Conservation (phyloP, 2,329 filamentous ascomycete species). For the Cytospora schulzeri region DNA sequence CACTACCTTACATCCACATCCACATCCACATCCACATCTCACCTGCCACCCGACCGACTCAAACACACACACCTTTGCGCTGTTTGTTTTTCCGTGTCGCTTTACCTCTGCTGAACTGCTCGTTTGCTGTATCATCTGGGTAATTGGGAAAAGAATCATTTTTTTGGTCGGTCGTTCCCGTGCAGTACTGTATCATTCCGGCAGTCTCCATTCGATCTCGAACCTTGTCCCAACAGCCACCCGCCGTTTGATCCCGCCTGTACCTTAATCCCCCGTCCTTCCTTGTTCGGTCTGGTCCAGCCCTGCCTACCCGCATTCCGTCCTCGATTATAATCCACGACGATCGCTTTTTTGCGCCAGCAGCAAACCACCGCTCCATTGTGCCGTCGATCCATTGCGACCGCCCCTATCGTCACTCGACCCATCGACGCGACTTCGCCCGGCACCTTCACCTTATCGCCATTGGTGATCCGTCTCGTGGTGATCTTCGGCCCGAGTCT, state of each 20-base stretch:
- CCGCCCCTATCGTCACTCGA: slow-evolving; percentile 20
- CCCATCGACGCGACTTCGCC: slow-evolving; percentile 23
- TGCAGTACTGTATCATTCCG: slow-evolving; percentile 2
- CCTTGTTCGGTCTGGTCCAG: slow-evolving; percentile 24
- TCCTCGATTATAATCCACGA: slow-evolving; percentile 22
- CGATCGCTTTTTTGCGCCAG: slow-evolving; percentile 26
- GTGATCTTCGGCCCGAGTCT: slow-evolving; percentile 10
- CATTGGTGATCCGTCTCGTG: slow-evolving; percentile 17
- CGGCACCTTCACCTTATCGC: slow-evolving; percentile 16
- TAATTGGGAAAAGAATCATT: slow-evolving; percentile 3
- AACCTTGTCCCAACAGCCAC: slow-evolving; percentile 23
- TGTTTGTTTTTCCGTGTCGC: slow-evolving; percentile 8
- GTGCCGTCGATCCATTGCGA: slow-evolving; percentile 26
- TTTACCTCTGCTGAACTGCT: not conserved
- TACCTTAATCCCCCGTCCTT: slow-evolving; percentile 23
- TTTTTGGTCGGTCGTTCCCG: not conserved
- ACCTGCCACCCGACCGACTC: not conserved
- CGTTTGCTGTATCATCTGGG: slow-evolving; percentile 7
- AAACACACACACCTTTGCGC: not conserved
- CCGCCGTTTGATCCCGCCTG: slow-evolving; percentile 24
- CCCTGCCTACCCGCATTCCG: slow-evolving; percentile 22
- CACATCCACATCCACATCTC: not conserved
- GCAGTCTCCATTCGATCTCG: slow-evolving; percentile 6
- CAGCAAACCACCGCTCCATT: slow-evolving; percentile 6
- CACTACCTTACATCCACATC: not conserved